Percentiles rank a stretch among this genome's conserved stretches.
Conservation (phyloP, 1,284 basidiomycete genomes). For the Macrocystidia cucumis region DNA sequence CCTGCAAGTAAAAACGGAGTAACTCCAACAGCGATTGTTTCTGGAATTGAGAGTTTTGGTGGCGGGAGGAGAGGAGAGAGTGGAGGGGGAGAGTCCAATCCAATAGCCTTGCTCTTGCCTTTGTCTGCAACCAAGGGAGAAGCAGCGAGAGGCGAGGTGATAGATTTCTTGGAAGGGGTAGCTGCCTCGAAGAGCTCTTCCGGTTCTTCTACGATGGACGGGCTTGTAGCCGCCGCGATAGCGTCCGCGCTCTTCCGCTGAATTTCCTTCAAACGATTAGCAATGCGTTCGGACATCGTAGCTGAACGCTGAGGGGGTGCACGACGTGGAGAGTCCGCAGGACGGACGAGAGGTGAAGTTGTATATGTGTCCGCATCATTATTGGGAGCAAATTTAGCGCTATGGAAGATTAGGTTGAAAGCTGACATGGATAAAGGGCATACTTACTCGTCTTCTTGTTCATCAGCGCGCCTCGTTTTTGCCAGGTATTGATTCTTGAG, state of each 20-base stretch:
- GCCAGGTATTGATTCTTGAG: constrained; percentile 71
- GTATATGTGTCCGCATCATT: constrained; percentile 64
- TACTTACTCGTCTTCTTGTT: constrained; percentile 85
- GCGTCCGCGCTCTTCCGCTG: constrained; percentile 46
- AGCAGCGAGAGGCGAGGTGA: too few species aligned
- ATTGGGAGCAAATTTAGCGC: constrained; percentile 80
- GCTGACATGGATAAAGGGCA: constrained; percentile 1
- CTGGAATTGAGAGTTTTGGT: constrained; percentile 25
- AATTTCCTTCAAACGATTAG: constrained; percentile 66
- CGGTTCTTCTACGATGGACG: constrained; percentile 15
- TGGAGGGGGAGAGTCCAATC: constrained; percentile 52
- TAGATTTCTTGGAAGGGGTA: too few species aligned
- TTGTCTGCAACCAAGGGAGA: constrained; percentile 54
- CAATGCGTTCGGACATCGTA: constrained; percentile 73
- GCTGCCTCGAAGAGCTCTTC: constrained; percentile 23
- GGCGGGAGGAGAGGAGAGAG: constrained; percentile 51
- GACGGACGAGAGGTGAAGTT: constrained; percentile 59
- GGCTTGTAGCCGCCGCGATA: constrained; percentile 22
- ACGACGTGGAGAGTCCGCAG: constrained; percentile 42
- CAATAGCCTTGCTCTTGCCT: constrained; percentile 65
- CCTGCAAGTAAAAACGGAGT: constrained; percentile 68
- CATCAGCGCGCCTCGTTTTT: constrained; percentile 77
- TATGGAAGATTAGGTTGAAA: constrained; percentile 17
- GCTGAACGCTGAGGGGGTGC: constrained; percentile 50
- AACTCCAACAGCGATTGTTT: constrained; percentile 27